Conservation (phyloP, 2,329 filamentous ascomycete genomes). For the Gyromitra esculenta region DNA sequence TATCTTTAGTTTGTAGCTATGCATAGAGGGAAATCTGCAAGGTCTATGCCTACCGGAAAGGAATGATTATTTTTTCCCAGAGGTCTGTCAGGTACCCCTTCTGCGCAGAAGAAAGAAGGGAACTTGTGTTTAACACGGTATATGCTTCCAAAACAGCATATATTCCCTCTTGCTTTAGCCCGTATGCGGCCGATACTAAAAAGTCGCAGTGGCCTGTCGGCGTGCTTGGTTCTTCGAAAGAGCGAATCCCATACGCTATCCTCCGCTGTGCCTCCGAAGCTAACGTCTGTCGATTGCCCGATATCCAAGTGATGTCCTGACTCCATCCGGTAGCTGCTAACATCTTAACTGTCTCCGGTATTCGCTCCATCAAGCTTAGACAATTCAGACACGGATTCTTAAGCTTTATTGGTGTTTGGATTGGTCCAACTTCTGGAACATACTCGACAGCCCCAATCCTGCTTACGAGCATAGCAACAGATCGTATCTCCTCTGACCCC, state of each 20-base stretch:
- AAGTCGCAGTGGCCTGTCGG: background rate
- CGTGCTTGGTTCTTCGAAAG: background rate
- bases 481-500: slow-evolving; percentile 14
- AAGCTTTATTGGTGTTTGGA: slow-evolving; percentile 5
- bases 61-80: slow-evolving; percentile 34
- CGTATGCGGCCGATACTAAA: slow-evolving; percentile 24
- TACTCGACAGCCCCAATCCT: background rate
- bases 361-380: slow-evolving; percentile 18
- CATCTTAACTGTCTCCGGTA: slow-evolving; percentile 10
- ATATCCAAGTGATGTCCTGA: slow-evolving; percentile 15
- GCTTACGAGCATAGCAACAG: slow-evolving; percentile 1
- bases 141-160: slow-evolving; percentile 19
- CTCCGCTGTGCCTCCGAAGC: background rate
- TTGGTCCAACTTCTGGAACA: background rate
- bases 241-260: background rate
- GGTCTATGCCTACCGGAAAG: slow-evolving; percentile 26
- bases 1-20: background rate
- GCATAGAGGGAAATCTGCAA: background rate
- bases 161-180: slow-evolving; percentile 4
- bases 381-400: slow-evolving; percentile 38
- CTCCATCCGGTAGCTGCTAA: slow-evolving; percentile 19
- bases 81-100: background rate
- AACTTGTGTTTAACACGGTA: slow-evolving; percentile 15
- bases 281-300: background rate
- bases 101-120: background rate